Evolutionary conservation across 352 stramenopile species (phyloP).

Genomic region (Phytophthora pisi): DNA sequence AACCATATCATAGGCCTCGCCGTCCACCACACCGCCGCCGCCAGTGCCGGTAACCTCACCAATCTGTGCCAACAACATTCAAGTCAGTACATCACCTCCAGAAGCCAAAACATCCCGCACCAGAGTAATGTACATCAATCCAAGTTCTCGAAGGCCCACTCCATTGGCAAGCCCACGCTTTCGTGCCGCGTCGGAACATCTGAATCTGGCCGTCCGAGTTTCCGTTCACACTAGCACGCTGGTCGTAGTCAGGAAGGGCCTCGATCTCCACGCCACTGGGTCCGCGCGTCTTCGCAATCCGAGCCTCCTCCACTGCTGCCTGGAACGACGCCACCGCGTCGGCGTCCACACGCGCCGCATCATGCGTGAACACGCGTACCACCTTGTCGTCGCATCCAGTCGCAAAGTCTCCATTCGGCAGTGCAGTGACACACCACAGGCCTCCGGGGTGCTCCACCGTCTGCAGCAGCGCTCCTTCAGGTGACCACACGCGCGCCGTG

Average conservation of each 20-base stretch:
- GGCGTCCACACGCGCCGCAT: constrained; percentile 70
- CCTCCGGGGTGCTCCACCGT: constrained; percentile 85
- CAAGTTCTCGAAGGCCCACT: constrained; percentile 90
- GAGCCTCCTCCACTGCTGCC: constrained; percentile 62
- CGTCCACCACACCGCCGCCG: constrained; percentile 90
- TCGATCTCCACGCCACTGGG: constrained; percentile 94
- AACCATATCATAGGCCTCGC: constrained; percentile 95
- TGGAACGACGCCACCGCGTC: constrained; percentile 70
- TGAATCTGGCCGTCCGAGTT: constrained; percentile 95
- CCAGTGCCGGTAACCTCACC: constrained; percentile 87
- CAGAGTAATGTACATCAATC: constrained; percentile 89
- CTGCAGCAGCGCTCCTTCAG: constrained; percentile 63
- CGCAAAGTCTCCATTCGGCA: constrained; percentile 90
- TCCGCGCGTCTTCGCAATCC: constrained; percentile 67
- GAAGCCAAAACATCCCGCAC: background rate
- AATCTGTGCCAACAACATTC: constrained; percentile 49
- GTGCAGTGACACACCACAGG: constrained; percentile 82
- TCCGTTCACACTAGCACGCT: constrained; percentile 71
- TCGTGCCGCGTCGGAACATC: constrained; percentile 94
- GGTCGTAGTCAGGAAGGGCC: constrained; percentile 94
- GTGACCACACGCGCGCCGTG: constrained; percentile 76
- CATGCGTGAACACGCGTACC: constrained; percentile 91
- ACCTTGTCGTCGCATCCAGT: constrained; percentile 95
- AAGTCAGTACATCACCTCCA: background rate
- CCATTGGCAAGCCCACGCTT: constrained; percentile 97